Percentiles rank a stretch among this genome's conserved stretches.
phyloP scores from a whole-genome alignment of 2,329 filamentous ascomycete genomes.

The Xylariaceae sp. region DNA sequence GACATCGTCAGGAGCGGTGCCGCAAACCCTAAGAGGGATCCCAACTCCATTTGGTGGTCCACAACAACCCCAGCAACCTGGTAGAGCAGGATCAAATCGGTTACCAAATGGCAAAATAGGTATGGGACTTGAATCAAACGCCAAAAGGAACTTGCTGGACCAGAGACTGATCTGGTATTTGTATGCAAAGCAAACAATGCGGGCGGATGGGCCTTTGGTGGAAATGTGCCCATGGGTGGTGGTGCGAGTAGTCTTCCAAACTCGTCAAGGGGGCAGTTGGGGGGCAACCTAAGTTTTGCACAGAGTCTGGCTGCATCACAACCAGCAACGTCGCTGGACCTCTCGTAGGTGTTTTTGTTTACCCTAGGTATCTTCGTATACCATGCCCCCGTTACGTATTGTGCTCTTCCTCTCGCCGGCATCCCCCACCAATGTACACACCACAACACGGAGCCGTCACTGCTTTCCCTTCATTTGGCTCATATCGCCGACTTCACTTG shows the following conservation, averaged over 20 bases:
- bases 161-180: constrained; percentile 36
- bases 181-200: constrained; percentile 54
- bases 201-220: constrained; percentile 68
- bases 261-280: constrained; percentile 60
- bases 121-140: constrained; percentile 46
- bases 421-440: neutral
- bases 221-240: constrained; percentile 65
- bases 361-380: neutral
- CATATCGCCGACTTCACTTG: neutral
- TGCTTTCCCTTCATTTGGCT: neutral
- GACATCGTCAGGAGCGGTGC: constrained; percentile 59
- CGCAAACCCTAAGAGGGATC: constrained; percentile 67
- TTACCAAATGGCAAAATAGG: constrained; percentile 72
- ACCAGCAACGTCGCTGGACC: constrained; percentile 66
- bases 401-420: neutral
- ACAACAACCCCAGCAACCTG: constrained; percentile 63
- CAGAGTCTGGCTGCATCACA: constrained; percentile 70
- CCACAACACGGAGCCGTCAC: neutral
- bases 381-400: neutral
- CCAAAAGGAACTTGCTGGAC: constrained; percentile 9
- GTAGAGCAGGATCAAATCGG: constrained; percentile 62
- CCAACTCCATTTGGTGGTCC: constrained; percentile 64
- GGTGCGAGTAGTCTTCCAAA: constrained; percentile 58
- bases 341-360: constrained; percentile 62
- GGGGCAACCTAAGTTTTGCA: constrained; percentile 69